These are phyloP conservation scores for Scenedesmus sp. DNA, from an alignment of 163 green algal genomes.

Conservation along the genomic window DNA sequence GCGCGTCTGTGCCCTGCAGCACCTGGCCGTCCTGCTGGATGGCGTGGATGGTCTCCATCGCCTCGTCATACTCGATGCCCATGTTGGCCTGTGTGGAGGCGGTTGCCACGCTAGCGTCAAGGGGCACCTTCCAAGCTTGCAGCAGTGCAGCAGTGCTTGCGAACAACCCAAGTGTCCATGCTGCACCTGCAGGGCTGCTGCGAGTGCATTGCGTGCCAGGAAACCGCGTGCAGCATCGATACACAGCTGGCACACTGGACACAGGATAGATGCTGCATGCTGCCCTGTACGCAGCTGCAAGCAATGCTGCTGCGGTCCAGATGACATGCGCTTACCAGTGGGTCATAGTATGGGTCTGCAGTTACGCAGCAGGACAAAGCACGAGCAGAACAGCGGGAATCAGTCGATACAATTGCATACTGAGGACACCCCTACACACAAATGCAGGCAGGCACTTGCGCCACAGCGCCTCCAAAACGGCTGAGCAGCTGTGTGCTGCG, in stretches of 20 bases:
- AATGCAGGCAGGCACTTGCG: too few species aligned
- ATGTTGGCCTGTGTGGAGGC: slow-evolving; percentile 58
- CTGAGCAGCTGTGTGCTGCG: too few species aligned
- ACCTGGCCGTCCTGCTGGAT: slow-evolving; percentile 75
- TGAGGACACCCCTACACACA: too few species aligned
- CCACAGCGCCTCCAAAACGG: too few species aligned
- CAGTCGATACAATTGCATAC: neutral
- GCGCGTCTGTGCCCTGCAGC: slow-evolving; percentile 73
- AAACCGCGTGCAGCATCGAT: too few species aligned
- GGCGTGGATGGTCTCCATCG: slow-evolving; percentile 86
- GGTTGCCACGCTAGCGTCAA: too few species aligned
- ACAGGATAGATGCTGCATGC: neutral
- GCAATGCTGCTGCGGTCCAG: neutral
- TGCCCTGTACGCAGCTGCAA: neutral
- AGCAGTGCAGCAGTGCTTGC: too few species aligned
- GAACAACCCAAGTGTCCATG: too few species aligned
- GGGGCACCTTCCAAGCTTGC: too few species aligned
- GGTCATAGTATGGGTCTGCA: slow-evolving; percentile 47
- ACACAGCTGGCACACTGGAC: too few species aligned
- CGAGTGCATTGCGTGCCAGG: neutral
- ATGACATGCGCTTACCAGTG: neutral
- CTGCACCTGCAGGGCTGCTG: neutral
- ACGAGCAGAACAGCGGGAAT: neutral
- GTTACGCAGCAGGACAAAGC: neutral
- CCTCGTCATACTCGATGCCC: slow-evolving; percentile 83